Base-by-base conservation (phyloP, 495 filamentous ascomycete species). In the Aspergillus ostianus region DNA sequence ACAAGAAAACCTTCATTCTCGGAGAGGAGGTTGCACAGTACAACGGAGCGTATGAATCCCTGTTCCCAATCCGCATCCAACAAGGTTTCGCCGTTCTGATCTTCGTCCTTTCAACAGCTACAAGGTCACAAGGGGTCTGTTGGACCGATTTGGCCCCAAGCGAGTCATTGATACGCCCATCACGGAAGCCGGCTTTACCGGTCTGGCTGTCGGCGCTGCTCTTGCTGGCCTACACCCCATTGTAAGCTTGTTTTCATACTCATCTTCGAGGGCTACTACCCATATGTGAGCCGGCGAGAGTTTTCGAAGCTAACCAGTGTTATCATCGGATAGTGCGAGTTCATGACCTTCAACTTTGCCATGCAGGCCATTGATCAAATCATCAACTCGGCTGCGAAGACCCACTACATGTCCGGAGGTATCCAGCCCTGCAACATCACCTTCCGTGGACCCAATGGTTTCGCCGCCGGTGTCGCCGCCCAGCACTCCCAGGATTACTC, bases 261-360 rank as follows among this genome's bases (percentile, higher is more conserved):
- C 36, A 10, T 13, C 36, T 17, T 15, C 3, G 36, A 41, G 9
- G 36, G 36, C 36, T 41, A 15, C 36, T 41, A 15, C 36, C 13
- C 10, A 41, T 15, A 4, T 41, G 3, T 10, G 29, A n/a, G n/a
- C 29, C 36, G 36, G 13, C 9, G 36, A 41, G 13, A 9, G 19
- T 10, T 30, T 50, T 18, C 45, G 45, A 30, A 23, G 55, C 60
- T 67, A 56, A 62, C 18, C 36, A 52, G 50, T 58, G 7, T 36
- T 12, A 57, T 21, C 15, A 4, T 46, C n/a, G 8, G n/a, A 30
- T 71, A 96, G 91, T 96, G 91, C 84, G 92, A 97, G 79, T 98
- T 98, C 85, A 98, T 98, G 94, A 98, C 94, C 66, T 98, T 96
- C 90, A 98, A 98, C 84, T 98, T 98, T 74, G 94, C 94, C 76